These are phyloP conservation scores for Aspergillus fructus DNA, from an alignment of 2,329 filamentous ascomycete species.

Conservation along the genomic window DNA sequence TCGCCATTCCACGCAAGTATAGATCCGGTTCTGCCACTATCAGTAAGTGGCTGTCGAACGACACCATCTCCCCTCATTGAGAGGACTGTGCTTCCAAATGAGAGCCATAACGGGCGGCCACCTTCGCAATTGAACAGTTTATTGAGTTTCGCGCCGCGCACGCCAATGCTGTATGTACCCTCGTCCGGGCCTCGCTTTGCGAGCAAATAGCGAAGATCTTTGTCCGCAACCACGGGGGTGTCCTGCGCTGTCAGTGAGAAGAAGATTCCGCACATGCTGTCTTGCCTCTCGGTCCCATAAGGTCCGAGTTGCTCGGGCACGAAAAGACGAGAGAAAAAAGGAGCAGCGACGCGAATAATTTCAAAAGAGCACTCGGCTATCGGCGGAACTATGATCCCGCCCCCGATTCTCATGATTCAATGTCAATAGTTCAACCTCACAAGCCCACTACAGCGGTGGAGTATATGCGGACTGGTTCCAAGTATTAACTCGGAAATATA, in stretches of 20 bases:
- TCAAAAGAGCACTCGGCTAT: constrained; percentile 15
- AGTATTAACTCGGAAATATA: neutral
- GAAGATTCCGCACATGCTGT: constrained; percentile 53
- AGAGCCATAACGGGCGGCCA: constrained; percentile 47
- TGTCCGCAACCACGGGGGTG: constrained; percentile 28
- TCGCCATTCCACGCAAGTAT: constrained; percentile 97
- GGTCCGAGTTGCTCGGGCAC: neutral
- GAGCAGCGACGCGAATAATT: constrained; percentile 3
- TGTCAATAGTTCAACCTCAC: constrained; percentile 6
- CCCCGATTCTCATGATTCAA: constrained; percentile 39
- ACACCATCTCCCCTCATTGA: constrained; percentile 75
- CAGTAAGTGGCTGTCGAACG: constrained; percentile 70
- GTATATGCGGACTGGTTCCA: neutral
- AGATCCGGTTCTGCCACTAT: constrained; percentile 54
- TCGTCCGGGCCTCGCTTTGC: constrained; percentile 46
- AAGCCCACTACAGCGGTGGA: constrained; percentile 1
- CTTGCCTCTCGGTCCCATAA: neutral
- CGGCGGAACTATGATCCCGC: constrained; percentile 38
- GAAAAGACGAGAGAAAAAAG: neutral
- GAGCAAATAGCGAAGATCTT: constrained; percentile 35
- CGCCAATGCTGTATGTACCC: constrained; percentile 21
- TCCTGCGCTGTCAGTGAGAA: constrained; percentile 45
- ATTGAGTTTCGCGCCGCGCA: constrained; percentile 20
- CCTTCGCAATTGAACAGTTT: constrained; percentile 15
- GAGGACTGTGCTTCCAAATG: constrained; percentile 82